Percentiles rank a stretch among this genome's conserved stretches.
Conservation (phyloP, 1,284 basidiomycete species). For the Fistulinella cinereoalba region DNA sequence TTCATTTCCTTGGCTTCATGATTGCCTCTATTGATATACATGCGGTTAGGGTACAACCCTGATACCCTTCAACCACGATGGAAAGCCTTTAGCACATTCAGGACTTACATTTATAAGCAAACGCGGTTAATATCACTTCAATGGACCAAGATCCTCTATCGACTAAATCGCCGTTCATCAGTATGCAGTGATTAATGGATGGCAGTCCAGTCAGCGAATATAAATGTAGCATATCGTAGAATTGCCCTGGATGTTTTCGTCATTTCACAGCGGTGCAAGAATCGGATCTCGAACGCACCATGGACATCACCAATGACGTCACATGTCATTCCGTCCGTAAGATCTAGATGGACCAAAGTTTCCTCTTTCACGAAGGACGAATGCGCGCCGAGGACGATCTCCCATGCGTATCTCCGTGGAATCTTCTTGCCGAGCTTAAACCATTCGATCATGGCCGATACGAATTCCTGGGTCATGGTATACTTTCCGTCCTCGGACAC, state of each 20-base stretch:
- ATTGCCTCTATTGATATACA: slow-evolving; percentile 94
- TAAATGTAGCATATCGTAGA: slow-evolving; percentile 91
- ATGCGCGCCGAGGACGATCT: slow-evolving; percentile 90
- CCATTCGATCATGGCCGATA: slow-evolving; percentile 85
- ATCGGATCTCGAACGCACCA: slow-evolving; percentile 44
- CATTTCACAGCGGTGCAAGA: not conserved
- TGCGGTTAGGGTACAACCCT: slow-evolving; percentile 87
- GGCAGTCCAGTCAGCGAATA: slow-evolving; percentile 85
- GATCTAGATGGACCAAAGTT: slow-evolving; percentile 75
- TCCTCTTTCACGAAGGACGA: slow-evolving; percentile 75
- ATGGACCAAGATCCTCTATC: slow-evolving; percentile 98
- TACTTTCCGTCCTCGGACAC: slow-evolving; percentile 60
- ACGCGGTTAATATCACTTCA: slow-evolving; percentile 91
- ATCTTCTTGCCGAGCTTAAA: slow-evolving; percentile 91
- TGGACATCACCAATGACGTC: slow-evolving; percentile 94
- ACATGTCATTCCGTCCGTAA: slow-evolving; percentile 78
- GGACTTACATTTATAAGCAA: slow-evolving; percentile 89
- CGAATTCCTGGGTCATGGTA: slow-evolving; percentile 73
- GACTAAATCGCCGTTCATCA: slow-evolving; percentile 97
- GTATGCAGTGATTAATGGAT: slow-evolving; percentile 73
- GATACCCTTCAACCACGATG: slow-evolving; percentile 12
- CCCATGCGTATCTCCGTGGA: slow-evolving; percentile 89
- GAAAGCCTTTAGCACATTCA: slow-evolving; percentile 5
- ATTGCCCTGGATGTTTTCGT: slow-evolving; percentile 64
- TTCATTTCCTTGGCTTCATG: slow-evolving; percentile 96